Conservation (phyloP, 495 filamentous ascomycete genomes). For the Podospora tetraspora region DNA sequence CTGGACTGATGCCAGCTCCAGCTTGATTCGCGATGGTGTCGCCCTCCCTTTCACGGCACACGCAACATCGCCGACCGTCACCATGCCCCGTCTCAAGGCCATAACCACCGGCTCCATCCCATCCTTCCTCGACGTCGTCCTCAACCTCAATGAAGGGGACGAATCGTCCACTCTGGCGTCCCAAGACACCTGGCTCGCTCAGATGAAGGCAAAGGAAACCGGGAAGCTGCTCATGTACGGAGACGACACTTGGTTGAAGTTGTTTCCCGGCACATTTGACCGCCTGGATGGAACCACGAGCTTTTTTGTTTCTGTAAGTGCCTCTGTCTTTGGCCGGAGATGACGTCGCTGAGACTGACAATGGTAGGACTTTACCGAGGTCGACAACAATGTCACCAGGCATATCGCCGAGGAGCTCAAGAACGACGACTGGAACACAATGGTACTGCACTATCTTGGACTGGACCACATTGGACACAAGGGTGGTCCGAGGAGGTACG, state of each 20-base stretch:
- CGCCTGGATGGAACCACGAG: constrained; percentile 88
- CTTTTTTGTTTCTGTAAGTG: constrained; percentile 91
- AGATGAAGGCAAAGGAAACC: constrained; percentile 66
- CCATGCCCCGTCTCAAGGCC: constrained; percentile 96
- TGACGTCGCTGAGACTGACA: constrained; percentile 1
- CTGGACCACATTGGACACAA: constrained; percentile 98
- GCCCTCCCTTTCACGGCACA: constrained; percentile 93
- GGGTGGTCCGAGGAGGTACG: constrained; percentile 76
- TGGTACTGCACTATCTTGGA: constrained; percentile 93
- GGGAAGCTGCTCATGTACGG: constrained; percentile 90
- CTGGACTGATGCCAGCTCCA: constrained; percentile 31
- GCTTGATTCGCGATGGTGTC: constrained; percentile 73
- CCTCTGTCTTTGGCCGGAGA: background rate
- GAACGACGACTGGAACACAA: constrained; percentile 79
- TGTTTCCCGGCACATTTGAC: constrained; percentile 84
- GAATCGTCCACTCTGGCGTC: constrained; percentile 75
- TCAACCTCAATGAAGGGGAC: constrained; percentile 94
- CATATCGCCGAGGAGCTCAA: constrained; percentile 73
- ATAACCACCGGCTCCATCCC: constrained; percentile 95
- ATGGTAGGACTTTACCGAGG: constrained; percentile 90
- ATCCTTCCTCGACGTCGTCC: constrained; percentile 92
- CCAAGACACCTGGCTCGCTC: constrained; percentile 94
- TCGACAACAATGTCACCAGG: constrained; percentile 94
- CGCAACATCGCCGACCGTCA: constrained; percentile 94
- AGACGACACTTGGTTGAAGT: constrained; percentile 96